Base-by-base conservation (phyloP, 2,329 filamentous ascomycete species). In the Fusarium humuli region DNA sequence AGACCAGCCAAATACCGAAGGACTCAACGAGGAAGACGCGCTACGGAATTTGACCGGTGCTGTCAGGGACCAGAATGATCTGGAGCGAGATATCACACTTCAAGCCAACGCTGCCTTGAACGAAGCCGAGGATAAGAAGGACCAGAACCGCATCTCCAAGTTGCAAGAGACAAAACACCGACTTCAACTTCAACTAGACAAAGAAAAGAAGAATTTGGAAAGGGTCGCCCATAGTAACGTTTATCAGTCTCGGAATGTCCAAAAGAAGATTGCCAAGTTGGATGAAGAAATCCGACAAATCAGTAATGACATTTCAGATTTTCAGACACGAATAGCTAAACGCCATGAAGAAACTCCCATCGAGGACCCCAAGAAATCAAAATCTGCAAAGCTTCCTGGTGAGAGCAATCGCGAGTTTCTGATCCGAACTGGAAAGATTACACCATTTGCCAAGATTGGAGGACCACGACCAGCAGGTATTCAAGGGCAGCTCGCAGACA, bases 391-490 rank as follows among this genome's bases (percentile, higher is more conserved):
- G 57, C 81, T 95, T 60, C 90, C 92, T 2, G 92, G 92, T 65
- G 96, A 98, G 82, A 94, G 88, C 25, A 90, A 93, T 65, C 89
- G 94, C 53, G 94, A 97, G 48, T 99, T 92, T 77, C 87, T 99
- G 48, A 96, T 99, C 50, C 90, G 96, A 29, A 99, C 95, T 0
- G 96, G 96, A 66, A 98, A 98, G 81, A 98, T 99, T 72, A 99
- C 96, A 0, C 96, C 96, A 0, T 99, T 99, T 76, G 92, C 94
- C 10, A 92, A 91, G 69, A 87, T 97, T 73, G 89, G 89, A 27
- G 86, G 88, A 16, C 85, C 88, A n/a, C 82, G 90, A 3, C 85
- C 85, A 6, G 83, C 88, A 29, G 88, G 87, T 5, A 85, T 90
- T 5, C 85, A 90, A 46, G 91, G 91, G 3, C 91, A 90, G 64